A percentile compares a stretch with the other conserved stretches of the same genome.
phyloP scores from a whole-genome alignment of 2,329 filamentous ascomycete species.

The Nannizzia gypsea region DNA sequence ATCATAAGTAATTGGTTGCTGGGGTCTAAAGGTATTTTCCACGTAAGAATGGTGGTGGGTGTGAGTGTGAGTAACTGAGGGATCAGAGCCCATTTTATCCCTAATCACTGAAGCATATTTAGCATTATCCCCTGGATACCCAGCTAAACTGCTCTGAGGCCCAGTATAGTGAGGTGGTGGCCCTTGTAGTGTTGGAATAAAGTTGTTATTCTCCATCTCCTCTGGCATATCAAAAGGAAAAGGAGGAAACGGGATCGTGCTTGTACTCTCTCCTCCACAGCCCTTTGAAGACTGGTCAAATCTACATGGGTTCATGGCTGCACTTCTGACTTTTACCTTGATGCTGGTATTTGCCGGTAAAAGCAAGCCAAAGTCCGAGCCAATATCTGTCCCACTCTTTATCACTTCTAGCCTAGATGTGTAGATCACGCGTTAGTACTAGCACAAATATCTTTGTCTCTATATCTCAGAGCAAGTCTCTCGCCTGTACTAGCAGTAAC shows the following conservation, averaged over 20 bases:
- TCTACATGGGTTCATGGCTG: neutral
- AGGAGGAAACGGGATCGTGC: neutral
- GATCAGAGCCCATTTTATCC: neutral
- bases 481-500: neutral
- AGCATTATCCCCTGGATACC: neutral
- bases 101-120: neutral
- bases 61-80: neutral
- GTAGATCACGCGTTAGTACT: neutral
- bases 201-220: neutral
- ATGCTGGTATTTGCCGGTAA: neutral
- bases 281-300: neutral
- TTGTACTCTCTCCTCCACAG: neutral
- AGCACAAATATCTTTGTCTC: neutral
- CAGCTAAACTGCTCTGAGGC: neutral
- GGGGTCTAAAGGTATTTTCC: neutral
- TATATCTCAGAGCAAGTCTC: neutral
- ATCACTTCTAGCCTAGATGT: neutral
- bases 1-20: neutral
- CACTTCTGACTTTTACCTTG: neutral
- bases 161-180: neutral
- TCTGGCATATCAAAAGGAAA: neutral
- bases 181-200: neutral
- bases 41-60: conserved; percentile 1
- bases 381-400: neutral
- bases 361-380: neutral